Base-by-base conservation (phyloP, 129 eudicot species). In the Gnaphalium uliginosum region DNA sequence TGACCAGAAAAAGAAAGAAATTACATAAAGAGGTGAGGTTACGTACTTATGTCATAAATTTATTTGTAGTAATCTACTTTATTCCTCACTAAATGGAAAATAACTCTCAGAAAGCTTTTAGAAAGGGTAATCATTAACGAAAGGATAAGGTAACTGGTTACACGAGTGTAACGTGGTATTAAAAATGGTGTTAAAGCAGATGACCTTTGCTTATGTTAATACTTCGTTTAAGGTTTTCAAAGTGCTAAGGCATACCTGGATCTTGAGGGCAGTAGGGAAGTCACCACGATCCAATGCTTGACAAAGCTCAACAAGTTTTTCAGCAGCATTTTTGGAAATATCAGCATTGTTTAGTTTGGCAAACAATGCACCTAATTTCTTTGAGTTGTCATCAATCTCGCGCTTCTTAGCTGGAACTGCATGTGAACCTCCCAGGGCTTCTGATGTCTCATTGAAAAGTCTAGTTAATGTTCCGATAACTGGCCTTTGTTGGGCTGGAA, bases 331-430 rank as follows among this genome's bases (percentile, higher is more conserved):
- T 73, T 87, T 93, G 13, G 96, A 90, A 51, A 93, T 90, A 81
- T 93, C 98, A 41, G 89, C 89, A 53, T 82, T 83, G 76, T 90
- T 93, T 15, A 93, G 88, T 74, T 93, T 93, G n/a, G 82, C 83
- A 74, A 93, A 93, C 78, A 93, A 73, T 56, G 90, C 90, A 25
- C 98, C 98, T 46, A 93, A 26, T 85, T 93, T 93, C 88, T 83
- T 93, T 22, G 98, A 90, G 79, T 90, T 93, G 77, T 93, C 98
- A 66, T 93, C 98, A 5, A 93, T 93, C 71, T 93, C 98, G 64
- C 95, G 81, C 83, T 80, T 90, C 85, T 90, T 93, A 39, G 92
- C 92, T 78, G 91, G 90, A 74, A 73, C 87, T 24, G 95, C 98
- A 18, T 87, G 75, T 68, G 89, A 26, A 6, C 96, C 96, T 41